Evolutionary conservation across 441 rosid genomes (phyloP), one percentile per base, ranked within the genome.

Genomic region (Arabidopsis lyrata): DNA sequence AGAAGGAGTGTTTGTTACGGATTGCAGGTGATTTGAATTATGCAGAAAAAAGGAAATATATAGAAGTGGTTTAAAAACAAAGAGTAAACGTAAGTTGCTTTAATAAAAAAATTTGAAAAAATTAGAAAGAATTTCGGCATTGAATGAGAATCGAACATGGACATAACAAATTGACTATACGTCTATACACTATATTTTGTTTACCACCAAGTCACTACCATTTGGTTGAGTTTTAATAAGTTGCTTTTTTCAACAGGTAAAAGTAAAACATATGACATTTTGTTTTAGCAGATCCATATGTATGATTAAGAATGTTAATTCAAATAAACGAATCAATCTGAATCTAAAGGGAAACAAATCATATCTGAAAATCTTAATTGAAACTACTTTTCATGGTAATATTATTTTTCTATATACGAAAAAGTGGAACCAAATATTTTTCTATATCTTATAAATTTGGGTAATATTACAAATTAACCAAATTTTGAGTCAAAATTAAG

Each of bases 1-100:
- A 63, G 42, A 39, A 39, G 27, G 62, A 42, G 69, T 72, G 55
- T 63, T 63, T 63, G 55, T 72, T 72, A 62, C 32, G 70, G 56
- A 31, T 72, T 72, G 36, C 76, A 63, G 62, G 35, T 62, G 53
- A 49, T 38, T 70, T 70, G 5, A 36, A 29, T 8, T 27, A 15
- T 15, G 60, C 31, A 47, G 29, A n/a, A 18, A 47, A 35, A 20
- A 35, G 32, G 0, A 31, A 20, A 20, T 8, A 20, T 42, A 5
- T 7, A 44, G 18, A 42, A 56, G 31, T 27, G 29, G 34, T 47
- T 44, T 9, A 1, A 9, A 45, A 10, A 11, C 42, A 38, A 63
- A 8, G 16, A 52, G 61, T 39, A 53, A 66, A 52, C 6, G 9
- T 36, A 39, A 50, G 22, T 20, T 65, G 56, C 36, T 63, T 32